Conservation (phyloP, 331 rosid genomes). For the Malus hybrid region DNA sequence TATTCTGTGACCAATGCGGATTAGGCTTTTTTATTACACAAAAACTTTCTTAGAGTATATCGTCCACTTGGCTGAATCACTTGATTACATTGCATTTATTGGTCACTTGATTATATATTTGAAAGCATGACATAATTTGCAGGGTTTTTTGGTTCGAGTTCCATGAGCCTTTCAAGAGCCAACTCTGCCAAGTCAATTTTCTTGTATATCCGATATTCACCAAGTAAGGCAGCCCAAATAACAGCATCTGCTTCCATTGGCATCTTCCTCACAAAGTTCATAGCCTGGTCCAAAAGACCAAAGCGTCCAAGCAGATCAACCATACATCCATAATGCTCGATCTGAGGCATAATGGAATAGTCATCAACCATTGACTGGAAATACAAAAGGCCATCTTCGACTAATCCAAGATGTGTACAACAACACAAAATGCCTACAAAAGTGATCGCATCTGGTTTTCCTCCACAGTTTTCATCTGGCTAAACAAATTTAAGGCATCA, state of each 20-base stretch:
- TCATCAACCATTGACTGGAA: slow-evolving; percentile 32
- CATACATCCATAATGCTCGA: slow-evolving; percentile 52
- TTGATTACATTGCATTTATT: no score
- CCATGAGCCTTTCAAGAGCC: slow-evolving; percentile 25
- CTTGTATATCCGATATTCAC: slow-evolving; percentile 29
- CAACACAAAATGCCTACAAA: slow-evolving; percentile 39
- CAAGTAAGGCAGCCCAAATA: slow-evolving; percentile 47
- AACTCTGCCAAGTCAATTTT: slow-evolving; percentile 35
- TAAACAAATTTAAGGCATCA: slow-evolving; percentile 30
- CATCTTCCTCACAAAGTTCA: slow-evolving; percentile 34
- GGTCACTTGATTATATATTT: no score
- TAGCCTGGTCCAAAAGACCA: slow-evolving; percentile 38
- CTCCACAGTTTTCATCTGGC: slow-evolving; percentile 26
- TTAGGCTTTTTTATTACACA: no score
- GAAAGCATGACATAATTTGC: slow-evolving; percentile 42
- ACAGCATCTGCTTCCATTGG: slow-evolving; percentile 35
- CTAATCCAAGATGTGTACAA: slow-evolving; percentile 41
- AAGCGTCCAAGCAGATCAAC: slow-evolving; percentile 46
- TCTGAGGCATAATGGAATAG: slow-evolving; percentile 30
- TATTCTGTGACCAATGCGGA: no score
- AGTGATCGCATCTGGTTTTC: slow-evolving; percentile 40
- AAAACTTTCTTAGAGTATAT: no score
- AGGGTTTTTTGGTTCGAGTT: slow-evolving; percentile 43
- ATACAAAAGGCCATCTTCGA: slow-evolving; percentile 36
- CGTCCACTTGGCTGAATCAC: no score